phyloP scores from a whole-genome alignment of 805 yeast genomes.

The Saccharomycopsis sp. region DNA sequence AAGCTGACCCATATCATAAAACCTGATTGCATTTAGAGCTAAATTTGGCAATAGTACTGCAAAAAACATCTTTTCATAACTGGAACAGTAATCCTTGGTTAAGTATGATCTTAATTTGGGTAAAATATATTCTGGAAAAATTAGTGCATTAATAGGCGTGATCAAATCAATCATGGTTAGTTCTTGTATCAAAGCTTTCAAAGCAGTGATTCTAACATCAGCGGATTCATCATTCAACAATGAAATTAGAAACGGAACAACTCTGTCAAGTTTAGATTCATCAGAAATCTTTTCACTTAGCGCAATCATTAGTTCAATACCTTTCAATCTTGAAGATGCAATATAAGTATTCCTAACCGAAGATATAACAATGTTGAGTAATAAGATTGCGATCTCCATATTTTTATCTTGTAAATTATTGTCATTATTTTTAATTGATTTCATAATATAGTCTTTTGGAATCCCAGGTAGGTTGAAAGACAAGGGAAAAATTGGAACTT shows the following conservation, averaged over 20 bases:
- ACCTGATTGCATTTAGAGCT: constrained; percentile 52
- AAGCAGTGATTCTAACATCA: constrained; percentile 56
- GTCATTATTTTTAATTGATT: constrained; percentile 24
- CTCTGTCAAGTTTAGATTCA: constrained; percentile 76
- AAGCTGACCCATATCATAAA: constrained; percentile 50
- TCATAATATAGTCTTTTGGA: constrained; percentile 34
- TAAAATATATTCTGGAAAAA: constrained; percentile 74
- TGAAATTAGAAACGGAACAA: constrained; percentile 70
- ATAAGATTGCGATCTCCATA: constrained; percentile 43
- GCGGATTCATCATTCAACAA: constrained; percentile 59
- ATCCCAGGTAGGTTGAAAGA: constrained; percentile 43
- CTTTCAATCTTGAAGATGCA: constrained; percentile 51
- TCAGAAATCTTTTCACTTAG: constrained; percentile 71
- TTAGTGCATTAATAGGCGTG: constrained; percentile 62
- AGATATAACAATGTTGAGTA: constrained; percentile 49
- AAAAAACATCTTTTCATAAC: constrained; percentile 50
- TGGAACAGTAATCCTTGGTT: constrained; percentile 27
- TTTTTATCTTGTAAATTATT: constrained; percentile 16
- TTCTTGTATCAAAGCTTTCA: constrained; percentile 58
- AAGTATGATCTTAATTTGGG: constrained; percentile 52
- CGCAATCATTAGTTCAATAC: constrained; percentile 66
- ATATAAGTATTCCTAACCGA: constrained; percentile 49
- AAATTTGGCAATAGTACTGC: constrained; percentile 67
- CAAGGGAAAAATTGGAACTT: constrained; percentile 24
- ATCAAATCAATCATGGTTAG: constrained; percentile 51